phyloP scores from a whole-genome alignment of 164 flowering plant species.

The Buxus sempervirens region DNA sequence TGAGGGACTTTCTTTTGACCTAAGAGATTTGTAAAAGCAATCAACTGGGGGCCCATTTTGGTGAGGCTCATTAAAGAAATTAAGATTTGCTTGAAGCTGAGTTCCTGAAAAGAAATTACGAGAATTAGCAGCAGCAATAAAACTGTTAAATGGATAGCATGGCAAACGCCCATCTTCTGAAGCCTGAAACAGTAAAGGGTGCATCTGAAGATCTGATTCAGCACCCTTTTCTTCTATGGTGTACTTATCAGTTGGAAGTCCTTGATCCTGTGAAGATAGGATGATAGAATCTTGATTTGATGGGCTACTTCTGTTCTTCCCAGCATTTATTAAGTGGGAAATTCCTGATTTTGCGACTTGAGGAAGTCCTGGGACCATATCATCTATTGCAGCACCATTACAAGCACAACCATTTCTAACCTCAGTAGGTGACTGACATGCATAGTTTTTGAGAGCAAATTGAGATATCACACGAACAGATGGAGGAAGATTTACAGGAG shows the following conservation, averaged over 20 bases:
- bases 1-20: constrained; percentile 30
- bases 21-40: constrained; percentile 21
- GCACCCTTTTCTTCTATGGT: constrained; percentile 33
- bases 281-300: constrained; percentile 6
- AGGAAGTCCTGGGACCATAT: constrained; percentile 20
- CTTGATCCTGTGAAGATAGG: constrained; percentile 22
- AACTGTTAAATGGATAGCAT: constrained; percentile 37
- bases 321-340: constrained; percentile 15
- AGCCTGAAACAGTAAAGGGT: constrained; percentile 79
- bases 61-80: constrained; percentile 43
- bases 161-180: constrained; percentile 49
- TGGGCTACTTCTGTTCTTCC: constrained; percentile 10
- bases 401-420: constrained; percentile 15
- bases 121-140: constrained; percentile 37
- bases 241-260: constrained; percentile 20
- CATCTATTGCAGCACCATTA: constrained; percentile 26
- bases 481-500: constrained; percentile 92
- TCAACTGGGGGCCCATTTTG: constrained; percentile 25
- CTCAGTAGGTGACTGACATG: constrained; percentile 28
- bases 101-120: constrained; percentile 57
- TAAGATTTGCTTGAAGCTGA: constrained; percentile 51
- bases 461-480: constrained; percentile 84
- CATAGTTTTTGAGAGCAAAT: constrained; percentile 51
- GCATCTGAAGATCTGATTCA: constrained; percentile 74
- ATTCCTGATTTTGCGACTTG: constrained; percentile 18